Evolutionary conservation across 1,284 basidiomycete genomes (phyloP).

Genomic region (Volvariella surrecta): DNA sequence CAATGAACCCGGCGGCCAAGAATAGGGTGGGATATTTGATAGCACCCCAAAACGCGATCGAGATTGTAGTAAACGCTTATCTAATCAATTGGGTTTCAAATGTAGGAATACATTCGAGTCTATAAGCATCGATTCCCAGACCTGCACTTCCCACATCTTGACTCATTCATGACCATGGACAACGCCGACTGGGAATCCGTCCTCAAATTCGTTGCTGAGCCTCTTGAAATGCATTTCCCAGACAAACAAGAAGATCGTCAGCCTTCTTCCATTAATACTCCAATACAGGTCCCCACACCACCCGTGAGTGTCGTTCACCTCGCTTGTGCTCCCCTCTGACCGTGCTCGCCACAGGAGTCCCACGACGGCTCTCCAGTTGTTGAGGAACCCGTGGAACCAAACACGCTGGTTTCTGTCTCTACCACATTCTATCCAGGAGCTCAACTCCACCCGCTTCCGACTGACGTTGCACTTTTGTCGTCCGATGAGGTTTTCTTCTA

Average conservation of each 20-base stretch:
- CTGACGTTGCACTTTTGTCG: conserved; percentile 59
- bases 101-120: too few relatives aligned
- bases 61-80: too few relatives aligned
- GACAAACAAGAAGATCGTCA: conserved; percentile 18
- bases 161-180: conserved; percentile 23
- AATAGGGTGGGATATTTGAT: too few relatives aligned
- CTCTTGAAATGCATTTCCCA: conserved; percentile 30
- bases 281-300: conserved; percentile 55
- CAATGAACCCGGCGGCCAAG: too few relatives aligned
- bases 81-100: too few relatives aligned
- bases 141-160: background rate
- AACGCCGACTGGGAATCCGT: conserved; percentile 52
- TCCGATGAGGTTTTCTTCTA: conserved; percentile 73
- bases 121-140: too few relatives aligned
- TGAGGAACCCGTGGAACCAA: conserved; percentile 29
- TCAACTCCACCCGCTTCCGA: conserved; percentile 39
- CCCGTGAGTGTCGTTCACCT: conserved; percentile 36
- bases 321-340: conserved; percentile 6
- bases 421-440: conserved; percentile 71
- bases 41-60: too few relatives aligned
- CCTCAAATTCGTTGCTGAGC: conserved; percentile 54
- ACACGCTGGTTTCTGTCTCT: conserved; percentile 58
- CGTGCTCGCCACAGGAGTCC: conserved; percentile 29
- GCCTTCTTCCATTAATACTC: background rate
- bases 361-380: conserved; percentile 38